phyloP scores from a whole-genome alignment of 2,329 filamentous ascomycete species.

The Calonectria leucothoes region DNA sequence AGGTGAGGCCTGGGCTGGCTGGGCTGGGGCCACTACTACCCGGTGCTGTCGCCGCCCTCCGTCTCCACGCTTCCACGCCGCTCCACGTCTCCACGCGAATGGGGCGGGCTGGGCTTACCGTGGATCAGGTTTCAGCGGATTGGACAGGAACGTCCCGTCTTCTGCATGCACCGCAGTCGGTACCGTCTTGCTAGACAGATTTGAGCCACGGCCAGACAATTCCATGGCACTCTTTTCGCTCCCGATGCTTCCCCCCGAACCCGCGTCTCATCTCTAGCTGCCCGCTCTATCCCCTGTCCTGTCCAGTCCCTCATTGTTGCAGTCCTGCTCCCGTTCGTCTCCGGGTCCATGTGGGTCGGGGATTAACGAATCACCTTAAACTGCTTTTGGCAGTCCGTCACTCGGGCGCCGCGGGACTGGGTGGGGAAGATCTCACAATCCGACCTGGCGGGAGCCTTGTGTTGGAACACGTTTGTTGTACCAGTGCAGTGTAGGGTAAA shows the following conservation, averaged over 20 bases:
- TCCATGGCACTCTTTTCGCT: not conserved
- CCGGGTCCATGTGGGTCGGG: constrained; percentile 21
- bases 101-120: constrained; percentile 9
- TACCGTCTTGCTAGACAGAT: not conserved
- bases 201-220: not conserved
- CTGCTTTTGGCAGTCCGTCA: constrained; percentile 19
- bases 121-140: constrained; percentile 18
- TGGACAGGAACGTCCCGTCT: constrained; percentile 3
- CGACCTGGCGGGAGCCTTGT: not conserved
- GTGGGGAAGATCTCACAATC: constrained; percentile 17
- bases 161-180: constrained; percentile 1
- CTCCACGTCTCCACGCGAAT: constrained; percentile 19
- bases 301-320: not conserved
- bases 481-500: constrained; percentile 8
- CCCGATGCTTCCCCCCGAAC: constrained; percentile 1
- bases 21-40: constrained; percentile 10
- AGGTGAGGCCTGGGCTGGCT: constrained; percentile 6
- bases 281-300: not conserved
- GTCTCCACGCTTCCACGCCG: constrained; percentile 23
- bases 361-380: constrained; percentile 21
- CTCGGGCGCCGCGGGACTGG: constrained; percentile 21
- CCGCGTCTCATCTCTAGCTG: not conserved
- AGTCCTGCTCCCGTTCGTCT: constrained; percentile 15
- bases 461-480: not conserved
- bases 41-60: constrained; percentile 12